phyloP scores from a whole-genome alignment of 2,329 filamentous ascomycete genomes.

The Aspergillus calidoustus region DNA sequence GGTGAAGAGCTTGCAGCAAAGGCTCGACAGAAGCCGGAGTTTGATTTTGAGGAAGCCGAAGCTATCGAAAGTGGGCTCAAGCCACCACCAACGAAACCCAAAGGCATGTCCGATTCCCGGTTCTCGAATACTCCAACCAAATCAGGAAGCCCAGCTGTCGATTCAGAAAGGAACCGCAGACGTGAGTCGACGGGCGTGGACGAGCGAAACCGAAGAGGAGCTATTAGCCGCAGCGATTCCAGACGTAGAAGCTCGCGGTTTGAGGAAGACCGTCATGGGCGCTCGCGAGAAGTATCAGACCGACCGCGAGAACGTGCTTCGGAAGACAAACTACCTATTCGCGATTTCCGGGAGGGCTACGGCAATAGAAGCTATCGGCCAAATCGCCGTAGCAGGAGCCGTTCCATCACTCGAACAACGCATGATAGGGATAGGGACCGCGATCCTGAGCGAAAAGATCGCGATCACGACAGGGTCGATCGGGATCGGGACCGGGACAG shows the following conservation, averaged over 20 bases:
- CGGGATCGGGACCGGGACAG: neutral
- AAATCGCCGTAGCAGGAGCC: constrained; percentile 40
- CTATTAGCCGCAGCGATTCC: constrained; percentile 36
- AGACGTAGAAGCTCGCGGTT: constrained; percentile 33
- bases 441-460: constrained; percentile 27
- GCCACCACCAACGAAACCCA: constrained; percentile 33
- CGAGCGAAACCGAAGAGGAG: constrained; percentile 32
- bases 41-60: constrained; percentile 55
- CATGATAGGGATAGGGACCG: constrained; percentile 33
- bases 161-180: constrained; percentile 29
- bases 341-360: constrained; percentile 35
- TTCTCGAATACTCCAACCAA: constrained; percentile 34
- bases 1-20: constrained; percentile 60
- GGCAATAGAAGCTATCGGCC: constrained; percentile 41
- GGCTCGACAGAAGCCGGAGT: constrained; percentile 54
- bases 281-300: constrained; percentile 35
- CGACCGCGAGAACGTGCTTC: constrained; percentile 39
- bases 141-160: constrained; percentile 34
- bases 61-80: constrained; percentile 46
- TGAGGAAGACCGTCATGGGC: constrained; percentile 35
- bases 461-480: neutral
- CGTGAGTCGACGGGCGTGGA: constrained; percentile 33
- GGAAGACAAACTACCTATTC: constrained; percentile 39
- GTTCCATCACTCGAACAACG: constrained; percentile 32
- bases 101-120: constrained; percentile 33